Percentiles rank a stretch among this genome's conserved stretches.
These are phyloP conservation scores for Syncephalastrum racemosum DNA, from an alignment of 371 early-diverging fungal species.

Conservation along the genomic window DNA sequence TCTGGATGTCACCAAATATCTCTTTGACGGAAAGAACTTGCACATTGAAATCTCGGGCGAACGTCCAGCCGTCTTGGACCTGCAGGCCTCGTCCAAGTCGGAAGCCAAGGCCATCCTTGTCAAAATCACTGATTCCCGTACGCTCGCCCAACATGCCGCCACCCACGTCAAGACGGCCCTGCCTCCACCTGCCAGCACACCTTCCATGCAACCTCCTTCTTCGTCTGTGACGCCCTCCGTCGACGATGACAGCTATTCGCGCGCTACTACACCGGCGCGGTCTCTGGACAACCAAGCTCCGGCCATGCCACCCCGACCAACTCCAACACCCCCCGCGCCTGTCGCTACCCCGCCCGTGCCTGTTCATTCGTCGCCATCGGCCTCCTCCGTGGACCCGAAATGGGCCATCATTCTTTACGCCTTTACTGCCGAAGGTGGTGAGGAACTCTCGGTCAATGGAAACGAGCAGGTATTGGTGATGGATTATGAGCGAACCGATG, in stretches of 20 bases:
- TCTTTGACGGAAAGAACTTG: conserved; percentile 57
- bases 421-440: conserved; percentile 71
- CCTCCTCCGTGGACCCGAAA: conserved; percentile 31
- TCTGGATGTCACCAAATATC: conserved; percentile 53
- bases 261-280: neutral
- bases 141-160: conserved; percentile 16
- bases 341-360: neutral
- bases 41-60: conserved; percentile 57
- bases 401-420: conserved; percentile 75
- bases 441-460: conserved; percentile 70
- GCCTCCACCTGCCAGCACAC: neutral
- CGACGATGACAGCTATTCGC: too few relatives aligned
- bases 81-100: conserved; percentile 60
- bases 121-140: conserved; percentile 43
- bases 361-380: neutral
- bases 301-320: conserved; percentile 2
- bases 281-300: conserved; percentile 1
- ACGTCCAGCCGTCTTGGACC: conserved; percentile 55
- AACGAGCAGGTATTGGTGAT: conserved; percentile 71
- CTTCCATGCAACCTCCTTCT: neutral
- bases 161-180: conserved; percentile 11
- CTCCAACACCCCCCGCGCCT: neutral
- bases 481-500: conserved; percentile 64
- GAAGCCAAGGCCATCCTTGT: conserved; percentile 65
- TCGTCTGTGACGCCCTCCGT: too few relatives aligned